phyloP scores from a whole-genome alignment of 768 basidiomycete genomes.

The Hydnum rufescens region DNA sequence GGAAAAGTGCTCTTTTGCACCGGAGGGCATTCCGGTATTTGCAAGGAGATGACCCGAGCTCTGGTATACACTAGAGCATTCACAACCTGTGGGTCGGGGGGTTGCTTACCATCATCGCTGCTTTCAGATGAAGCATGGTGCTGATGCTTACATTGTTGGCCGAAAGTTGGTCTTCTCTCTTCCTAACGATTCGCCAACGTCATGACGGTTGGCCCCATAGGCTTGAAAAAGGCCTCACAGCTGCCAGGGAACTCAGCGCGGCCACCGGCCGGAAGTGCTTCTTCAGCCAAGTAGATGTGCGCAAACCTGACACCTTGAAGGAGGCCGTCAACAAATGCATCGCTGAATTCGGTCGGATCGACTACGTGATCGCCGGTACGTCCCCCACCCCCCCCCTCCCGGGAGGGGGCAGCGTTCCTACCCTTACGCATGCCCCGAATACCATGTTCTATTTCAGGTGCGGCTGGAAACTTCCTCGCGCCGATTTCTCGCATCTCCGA shows the following conservation, averaged over 20 bases:
- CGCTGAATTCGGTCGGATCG: constrained; percentile 63
- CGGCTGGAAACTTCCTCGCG: constrained; percentile 90
- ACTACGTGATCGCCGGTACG: constrained; percentile 86
- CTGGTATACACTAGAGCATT: constrained; percentile 31
- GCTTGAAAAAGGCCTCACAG: constrained; percentile 30
- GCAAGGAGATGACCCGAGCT: constrained; percentile 68
- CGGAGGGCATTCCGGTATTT: constrained; percentile 85
- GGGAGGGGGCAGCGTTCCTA: neutral
- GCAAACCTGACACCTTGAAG: constrained; percentile 48
- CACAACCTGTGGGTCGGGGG: neutral
- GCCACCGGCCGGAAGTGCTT: constrained; percentile 56
- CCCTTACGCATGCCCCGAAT: neutral
- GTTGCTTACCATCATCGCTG: neutral
- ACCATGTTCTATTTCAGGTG: constrained; percentile 20
- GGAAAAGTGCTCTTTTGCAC: constrained; percentile 75
- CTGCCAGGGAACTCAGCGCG: constrained; percentile 50
- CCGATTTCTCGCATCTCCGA: constrained; percentile 68
- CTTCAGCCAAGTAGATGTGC: constrained; percentile 61
- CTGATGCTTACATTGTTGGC: constrained; percentile 62
- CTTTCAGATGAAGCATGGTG: constrained; percentile 62
- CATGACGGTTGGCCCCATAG: neutral
- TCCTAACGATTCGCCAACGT: neutral
- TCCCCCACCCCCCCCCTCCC: constrained; percentile 1
- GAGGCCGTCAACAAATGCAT: constrained; percentile 60
- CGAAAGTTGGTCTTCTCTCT: constrained; percentile 40